Evolutionary conservation across 2,329 filamentous ascomycete species (phyloP).

Genomic region (Epichloe hybrida): DNA sequence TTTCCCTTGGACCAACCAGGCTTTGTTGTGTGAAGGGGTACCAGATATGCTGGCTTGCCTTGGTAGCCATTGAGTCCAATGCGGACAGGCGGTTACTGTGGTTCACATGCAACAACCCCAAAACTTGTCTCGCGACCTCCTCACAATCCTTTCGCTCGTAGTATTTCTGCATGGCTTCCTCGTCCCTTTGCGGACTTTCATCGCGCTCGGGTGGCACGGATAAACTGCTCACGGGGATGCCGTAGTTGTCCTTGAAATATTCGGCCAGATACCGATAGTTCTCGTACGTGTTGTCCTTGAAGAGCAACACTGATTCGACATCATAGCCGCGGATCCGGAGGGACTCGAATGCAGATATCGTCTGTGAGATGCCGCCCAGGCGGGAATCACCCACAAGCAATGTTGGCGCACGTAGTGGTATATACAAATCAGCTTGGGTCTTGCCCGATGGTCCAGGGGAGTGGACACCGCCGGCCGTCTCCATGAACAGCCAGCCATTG

Average conservation of each 20-base stretch:
- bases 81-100: slow-evolving; percentile 43
- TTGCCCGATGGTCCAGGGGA: slow-evolving; percentile 61
- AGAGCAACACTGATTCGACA: slow-evolving; percentile 55
- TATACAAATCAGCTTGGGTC: slow-evolving; percentile 66
- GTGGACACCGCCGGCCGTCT: slow-evolving; percentile 73
- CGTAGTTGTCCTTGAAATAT: slow-evolving; percentile 50
- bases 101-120: slow-evolving; percentile 36
- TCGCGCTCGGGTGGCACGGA: slow-evolving; percentile 43
- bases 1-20: slow-evolving; percentile 43
- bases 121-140: slow-evolving; percentile 27
- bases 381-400: slow-evolving; percentile 62
- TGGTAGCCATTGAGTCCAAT: slow-evolving; percentile 46
- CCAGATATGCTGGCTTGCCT: slow-evolving; percentile 58
- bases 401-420: slow-evolving; percentile 58
- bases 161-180: slow-evolving; percentile 46
- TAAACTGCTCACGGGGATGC: slow-evolving; percentile 42
- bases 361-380: slow-evolving; percentile 67
- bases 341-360: slow-evolving; percentile 70
- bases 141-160: slow-evolving; percentile 37
- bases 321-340: slow-evolving; percentile 68
- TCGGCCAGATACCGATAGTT: slow-evolving; percentile 54
- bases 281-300: slow-evolving; percentile 49
- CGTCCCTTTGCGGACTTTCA: slow-evolving; percentile 31
- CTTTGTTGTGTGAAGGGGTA: slow-evolving; percentile 80
- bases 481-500: slow-evolving; percentile 53